These are phyloP conservation scores for Botrytis elliptica DNA, from an alignment of 2,329 filamentous ascomycete genomes.

Conservation along the genomic window DNA sequence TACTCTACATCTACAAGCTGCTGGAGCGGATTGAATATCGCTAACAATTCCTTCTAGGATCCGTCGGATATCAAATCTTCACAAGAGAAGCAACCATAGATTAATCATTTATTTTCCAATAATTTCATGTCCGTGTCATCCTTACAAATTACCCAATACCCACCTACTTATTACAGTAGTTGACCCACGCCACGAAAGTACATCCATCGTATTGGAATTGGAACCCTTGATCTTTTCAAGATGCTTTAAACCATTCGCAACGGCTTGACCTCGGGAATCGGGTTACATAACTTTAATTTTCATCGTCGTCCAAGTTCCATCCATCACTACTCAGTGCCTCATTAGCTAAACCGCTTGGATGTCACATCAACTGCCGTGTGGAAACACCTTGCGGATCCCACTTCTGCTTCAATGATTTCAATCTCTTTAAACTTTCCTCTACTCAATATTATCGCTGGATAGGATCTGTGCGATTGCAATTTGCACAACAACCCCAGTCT, in stretches of 20 bases:
- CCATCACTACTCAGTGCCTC: not conserved
- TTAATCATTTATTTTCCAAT: not conserved
- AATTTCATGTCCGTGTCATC: slow-evolving; percentile 8
- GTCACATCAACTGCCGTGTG: not conserved
- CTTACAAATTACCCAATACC: not conserved
- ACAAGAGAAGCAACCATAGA: not conserved
- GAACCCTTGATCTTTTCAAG: not conserved
- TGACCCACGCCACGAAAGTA: slow-evolving; percentile 4
- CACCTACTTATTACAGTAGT: not conserved
- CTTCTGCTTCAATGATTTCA: not conserved
- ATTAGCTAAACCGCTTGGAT: not conserved
- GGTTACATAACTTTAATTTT: not conserved
- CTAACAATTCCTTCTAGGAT: not conserved
- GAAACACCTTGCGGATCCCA: slow-evolving; percentile 6
- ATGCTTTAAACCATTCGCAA: not conserved
- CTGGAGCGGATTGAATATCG: not conserved
- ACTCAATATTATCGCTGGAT: not conserved
- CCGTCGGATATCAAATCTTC: not conserved
- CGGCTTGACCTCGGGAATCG: not conserved
- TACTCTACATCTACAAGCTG: not conserved
- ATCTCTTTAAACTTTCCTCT: not conserved
- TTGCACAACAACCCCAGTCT: not conserved
- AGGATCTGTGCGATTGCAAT: not conserved
- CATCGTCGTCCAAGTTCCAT: not conserved
- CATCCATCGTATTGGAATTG: not conserved